These are phyloP conservation scores for Colletotrichum melonis DNA, from an alignment of 2,329 filamentous ascomycete species.

Conservation along the genomic window DNA sequence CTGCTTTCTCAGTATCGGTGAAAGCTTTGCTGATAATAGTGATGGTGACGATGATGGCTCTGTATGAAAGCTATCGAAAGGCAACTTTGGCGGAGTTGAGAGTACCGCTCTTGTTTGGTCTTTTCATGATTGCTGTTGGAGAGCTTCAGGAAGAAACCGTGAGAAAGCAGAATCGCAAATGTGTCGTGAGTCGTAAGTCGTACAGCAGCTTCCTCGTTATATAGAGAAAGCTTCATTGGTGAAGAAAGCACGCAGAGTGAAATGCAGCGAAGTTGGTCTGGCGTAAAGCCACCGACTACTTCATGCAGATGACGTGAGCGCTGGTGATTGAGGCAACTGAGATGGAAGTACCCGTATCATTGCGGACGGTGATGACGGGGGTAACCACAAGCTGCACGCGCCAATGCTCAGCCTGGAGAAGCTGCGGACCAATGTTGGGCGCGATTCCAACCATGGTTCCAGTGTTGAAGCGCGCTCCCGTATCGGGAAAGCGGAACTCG, in stretches of 20 bases:
- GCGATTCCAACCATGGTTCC: conserved; percentile 61
- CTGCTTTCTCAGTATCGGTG: background rate
- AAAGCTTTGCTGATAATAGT: background rate
- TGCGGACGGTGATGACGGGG: conserved; percentile 64
- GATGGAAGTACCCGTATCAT: conserved; percentile 59
- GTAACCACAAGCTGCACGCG: conserved; percentile 66
- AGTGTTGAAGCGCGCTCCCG: conserved; percentile 59
- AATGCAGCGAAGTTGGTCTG: background rate
- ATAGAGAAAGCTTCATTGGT: background rate
- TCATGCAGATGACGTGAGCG: conserved; percentile 62
- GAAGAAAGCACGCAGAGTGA: background rate
- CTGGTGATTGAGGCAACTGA: conserved; percentile 56
- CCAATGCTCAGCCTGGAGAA: conserved; percentile 62
- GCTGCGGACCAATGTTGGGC: conserved; percentile 50
- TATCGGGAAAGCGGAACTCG: conserved; percentile 62
- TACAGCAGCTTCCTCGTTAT: background rate
- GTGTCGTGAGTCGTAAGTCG: background rate
- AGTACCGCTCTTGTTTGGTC: background rate
- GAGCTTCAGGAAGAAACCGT: background rate
- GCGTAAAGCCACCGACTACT: background rate
- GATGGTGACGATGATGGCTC: background rate
- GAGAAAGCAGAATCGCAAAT: background rate
- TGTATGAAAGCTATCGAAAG: background rate
- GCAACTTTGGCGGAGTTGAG: background rate
- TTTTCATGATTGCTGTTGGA: background rate